Conservation (phyloP, 345 rosid genomes). For the Gossypium mustelinum region DNA sequence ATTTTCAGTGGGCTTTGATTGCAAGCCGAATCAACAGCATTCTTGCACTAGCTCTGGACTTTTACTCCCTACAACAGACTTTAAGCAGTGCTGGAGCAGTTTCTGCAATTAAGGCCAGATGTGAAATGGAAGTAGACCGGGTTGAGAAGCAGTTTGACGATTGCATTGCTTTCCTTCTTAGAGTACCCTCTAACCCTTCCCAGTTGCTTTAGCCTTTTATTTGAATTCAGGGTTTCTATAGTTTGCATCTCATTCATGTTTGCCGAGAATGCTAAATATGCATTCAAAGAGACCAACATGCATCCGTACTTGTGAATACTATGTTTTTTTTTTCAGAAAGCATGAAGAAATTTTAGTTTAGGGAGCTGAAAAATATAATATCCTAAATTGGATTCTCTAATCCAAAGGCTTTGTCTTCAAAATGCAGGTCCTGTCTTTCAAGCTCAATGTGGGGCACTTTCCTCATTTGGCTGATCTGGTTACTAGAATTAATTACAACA, state of each 20-base stretch:
- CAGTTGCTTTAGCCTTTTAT: background rate
- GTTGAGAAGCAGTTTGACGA: constrained; percentile 89
- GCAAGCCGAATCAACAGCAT: constrained; percentile 88
- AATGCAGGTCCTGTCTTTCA: constrained; percentile 78
- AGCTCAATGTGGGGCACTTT: constrained; percentile 85
- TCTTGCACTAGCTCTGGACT: constrained; percentile 85
- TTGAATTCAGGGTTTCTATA: constrained; percentile 5
- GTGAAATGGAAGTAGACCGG: constrained; percentile 75
- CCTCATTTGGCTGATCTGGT: constrained; percentile 95
- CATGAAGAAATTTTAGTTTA: background rate
- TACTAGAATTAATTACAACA: constrained; percentile 88
- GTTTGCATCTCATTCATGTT: background rate
- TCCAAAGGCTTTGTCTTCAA: constrained; percentile 1
- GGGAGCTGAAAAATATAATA: background rate
- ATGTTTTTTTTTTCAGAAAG: background rate
- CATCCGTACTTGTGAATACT: background rate
- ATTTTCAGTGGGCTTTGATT: constrained; percentile 77
- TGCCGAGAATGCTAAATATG: background rate
- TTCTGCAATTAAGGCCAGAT: constrained; percentile 73
- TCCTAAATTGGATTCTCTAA: background rate
- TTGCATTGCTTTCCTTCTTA: constrained; percentile 88
- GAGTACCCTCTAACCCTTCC: constrained; percentile 42
- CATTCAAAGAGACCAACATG: background rate
- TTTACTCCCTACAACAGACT: constrained; percentile 84
- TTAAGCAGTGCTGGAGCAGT: constrained; percentile 70